Evolutionary conservation across 2,329 filamentous ascomycete species (phyloP).

Genomic region (Alternaria sp.): DNA sequence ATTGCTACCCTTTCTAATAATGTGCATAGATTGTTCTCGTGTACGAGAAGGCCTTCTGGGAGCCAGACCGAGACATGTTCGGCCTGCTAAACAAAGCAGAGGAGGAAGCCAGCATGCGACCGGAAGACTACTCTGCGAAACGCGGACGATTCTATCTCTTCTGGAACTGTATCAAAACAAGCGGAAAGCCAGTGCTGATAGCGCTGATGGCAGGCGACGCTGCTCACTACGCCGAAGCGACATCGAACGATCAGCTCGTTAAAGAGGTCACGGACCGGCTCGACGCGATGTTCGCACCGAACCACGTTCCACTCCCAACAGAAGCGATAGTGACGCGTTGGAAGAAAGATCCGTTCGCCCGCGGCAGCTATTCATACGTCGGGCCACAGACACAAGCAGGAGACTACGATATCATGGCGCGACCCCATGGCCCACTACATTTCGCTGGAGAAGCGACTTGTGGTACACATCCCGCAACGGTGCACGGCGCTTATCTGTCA

Average conservation of each 20-base stretch:
- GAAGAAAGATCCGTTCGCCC: slow-evolving; percentile 88
- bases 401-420: slow-evolving; percentile 93
- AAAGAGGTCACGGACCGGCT: slow-evolving; percentile 81
- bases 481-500: slow-evolving; percentile 94
- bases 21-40: slow-evolving; percentile 72
- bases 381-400: slow-evolving; percentile 80
- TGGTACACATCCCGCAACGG: slow-evolving; percentile 92
- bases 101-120: slow-evolving; percentile 72
- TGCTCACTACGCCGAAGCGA: slow-evolving; percentile 83
- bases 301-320: slow-evolving; percentile 73
- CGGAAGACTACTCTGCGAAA: slow-evolving; percentile 77
- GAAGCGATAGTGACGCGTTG: slow-evolving; percentile 92
- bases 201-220: slow-evolving; percentile 96
- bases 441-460: slow-evolving; percentile 98
- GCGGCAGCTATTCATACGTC: slow-evolving; percentile 94
- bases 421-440: slow-evolving; percentile 81
- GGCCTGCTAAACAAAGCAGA: slow-evolving; percentile 81
- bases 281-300: slow-evolving; percentile 71
- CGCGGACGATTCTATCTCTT: slow-evolving; percentile 97
- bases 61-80: slow-evolving; percentile 88
- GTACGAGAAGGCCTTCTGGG: slow-evolving; percentile 91
- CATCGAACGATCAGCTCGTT: slow-evolving; percentile 76
- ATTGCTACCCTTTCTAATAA: slow-evolving; percentile 12
- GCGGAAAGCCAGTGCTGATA: slow-evolving; percentile 82
- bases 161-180: slow-evolving; percentile 93